Percentiles rank a stretch among this genome's conserved stretches.
phyloP scores from a whole-genome alignment of 2,329 filamentous ascomycete species.

The Arthrobotrys conoides region DNA sequence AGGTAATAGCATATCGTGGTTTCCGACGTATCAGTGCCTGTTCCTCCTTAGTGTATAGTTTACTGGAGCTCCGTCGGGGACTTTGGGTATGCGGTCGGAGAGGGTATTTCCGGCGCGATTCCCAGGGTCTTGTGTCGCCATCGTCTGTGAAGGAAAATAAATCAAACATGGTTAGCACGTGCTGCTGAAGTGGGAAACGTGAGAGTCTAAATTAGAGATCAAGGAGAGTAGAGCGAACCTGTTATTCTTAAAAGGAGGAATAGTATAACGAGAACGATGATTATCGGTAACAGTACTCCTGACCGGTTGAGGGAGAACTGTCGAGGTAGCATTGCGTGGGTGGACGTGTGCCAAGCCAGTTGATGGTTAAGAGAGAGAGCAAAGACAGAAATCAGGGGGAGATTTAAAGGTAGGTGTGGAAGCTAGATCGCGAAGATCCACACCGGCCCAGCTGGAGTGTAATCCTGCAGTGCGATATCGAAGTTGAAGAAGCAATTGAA shows the following conservation, averaged over 20 bases:
- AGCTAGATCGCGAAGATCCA: conserved; percentile 52
- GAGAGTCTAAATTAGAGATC: background rate
- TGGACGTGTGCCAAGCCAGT: conserved; percentile 21
- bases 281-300: conserved; percentile 44
- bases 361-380: conserved; percentile 1
- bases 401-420: conserved; percentile 14
- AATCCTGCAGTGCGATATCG: conserved; percentile 18
- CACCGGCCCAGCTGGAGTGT: conserved; percentile 30
- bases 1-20: conserved; percentile 64
- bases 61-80: conserved; percentile 45
- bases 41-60: conserved; percentile 55
- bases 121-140: conserved; percentile 57
- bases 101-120: conserved; percentile 59
- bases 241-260: conserved; percentile 59
- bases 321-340: conserved; percentile 49
- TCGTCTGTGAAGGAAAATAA: conserved; percentile 34
- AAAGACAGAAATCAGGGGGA: conserved; percentile 31
- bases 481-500: conserved; percentile 1
- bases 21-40: conserved; percentile 61
- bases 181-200: background rate
- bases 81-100: conserved; percentile 32
- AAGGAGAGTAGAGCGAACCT: conserved; percentile 31
- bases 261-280: conserved; percentile 43
- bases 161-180: conserved; percentile 32
- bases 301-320: conserved; percentile 58